Evolutionary conservation across 2,329 filamentous ascomycete genomes (phyloP).

Genomic region (Arthrobotrys sinensis): DNA sequence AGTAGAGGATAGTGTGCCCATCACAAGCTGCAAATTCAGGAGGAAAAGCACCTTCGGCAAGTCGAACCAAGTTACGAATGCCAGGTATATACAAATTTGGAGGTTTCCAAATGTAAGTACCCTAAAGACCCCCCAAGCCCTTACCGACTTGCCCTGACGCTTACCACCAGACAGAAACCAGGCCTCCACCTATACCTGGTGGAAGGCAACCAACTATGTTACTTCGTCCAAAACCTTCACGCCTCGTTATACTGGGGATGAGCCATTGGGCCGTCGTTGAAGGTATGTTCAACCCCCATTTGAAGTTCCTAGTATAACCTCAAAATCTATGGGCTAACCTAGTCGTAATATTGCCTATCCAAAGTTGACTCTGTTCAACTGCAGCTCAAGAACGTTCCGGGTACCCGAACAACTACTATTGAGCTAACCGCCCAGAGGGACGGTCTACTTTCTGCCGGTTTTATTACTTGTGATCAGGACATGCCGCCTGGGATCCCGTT

Average conservation of each 20-base stretch:
- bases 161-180: constrained; percentile 5
- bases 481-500: constrained; percentile 18
- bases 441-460: not conserved
- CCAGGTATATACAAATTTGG: constrained; percentile 10
- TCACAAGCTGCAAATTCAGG: not conserved
- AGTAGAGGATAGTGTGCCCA: not conserved
- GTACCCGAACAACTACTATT: not conserved
- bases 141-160: not conserved
- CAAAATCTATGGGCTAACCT: not conserved
- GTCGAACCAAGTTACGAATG: not conserved
- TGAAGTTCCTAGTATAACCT: not conserved
- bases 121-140: not conserved
- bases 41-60: constrained; percentile 2
- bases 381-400: not conserved
- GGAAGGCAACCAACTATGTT: not conserved
- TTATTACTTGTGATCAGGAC: constrained; percentile 2
- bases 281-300: not conserved
- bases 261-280: not conserved
- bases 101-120: constrained; percentile 1
- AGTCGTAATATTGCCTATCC: not conserved
- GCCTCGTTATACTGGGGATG: constrained; percentile 9
- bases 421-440: constrained; percentile 5
- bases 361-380: constrained; percentile 19
- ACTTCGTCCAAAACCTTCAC: not conserved
- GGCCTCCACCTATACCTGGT: not conserved